phyloP scores from a whole-genome alignment of 495 filamentous ascomycete genomes.

The Ramalina intermedia region DNA sequence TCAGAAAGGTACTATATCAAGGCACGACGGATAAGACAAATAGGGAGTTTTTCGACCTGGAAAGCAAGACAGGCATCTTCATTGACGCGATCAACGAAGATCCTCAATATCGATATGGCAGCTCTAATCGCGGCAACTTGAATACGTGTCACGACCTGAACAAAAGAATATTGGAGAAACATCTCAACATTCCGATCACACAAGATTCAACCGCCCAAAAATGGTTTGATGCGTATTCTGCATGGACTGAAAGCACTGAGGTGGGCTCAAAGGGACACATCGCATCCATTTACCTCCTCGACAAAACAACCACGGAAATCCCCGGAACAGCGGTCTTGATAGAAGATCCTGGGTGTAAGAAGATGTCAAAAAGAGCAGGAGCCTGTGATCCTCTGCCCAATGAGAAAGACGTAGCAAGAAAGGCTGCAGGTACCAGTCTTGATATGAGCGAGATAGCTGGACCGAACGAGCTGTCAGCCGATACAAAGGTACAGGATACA shows the following conservation, averaged over 20 bases:
- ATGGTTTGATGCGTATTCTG: neutral
- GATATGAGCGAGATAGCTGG: constrained; percentile 1
- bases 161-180: neutral
- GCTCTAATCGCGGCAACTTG: neutral
- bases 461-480: neutral
- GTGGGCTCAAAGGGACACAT: neutral
- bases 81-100: neutral
- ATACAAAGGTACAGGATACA: neutral
- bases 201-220: neutral
- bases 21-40: neutral
- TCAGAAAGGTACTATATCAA: neutral
- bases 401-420: neutral
- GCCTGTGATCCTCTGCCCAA: neutral
- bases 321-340: neutral
- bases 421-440: neutral
- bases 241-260: neutral
- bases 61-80: neutral
- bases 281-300: neutral
- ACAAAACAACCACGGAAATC: neutral
- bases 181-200: neutral
- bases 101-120: neutral
- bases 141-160: neutral
- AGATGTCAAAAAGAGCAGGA: neutral
- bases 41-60: neutral
- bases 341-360: neutral